Evolutionary conservation across 148 eudicot genomes (phyloP), one percentile per base, ranked within the genome.

Genomic region (Chenopodium album): DNA sequence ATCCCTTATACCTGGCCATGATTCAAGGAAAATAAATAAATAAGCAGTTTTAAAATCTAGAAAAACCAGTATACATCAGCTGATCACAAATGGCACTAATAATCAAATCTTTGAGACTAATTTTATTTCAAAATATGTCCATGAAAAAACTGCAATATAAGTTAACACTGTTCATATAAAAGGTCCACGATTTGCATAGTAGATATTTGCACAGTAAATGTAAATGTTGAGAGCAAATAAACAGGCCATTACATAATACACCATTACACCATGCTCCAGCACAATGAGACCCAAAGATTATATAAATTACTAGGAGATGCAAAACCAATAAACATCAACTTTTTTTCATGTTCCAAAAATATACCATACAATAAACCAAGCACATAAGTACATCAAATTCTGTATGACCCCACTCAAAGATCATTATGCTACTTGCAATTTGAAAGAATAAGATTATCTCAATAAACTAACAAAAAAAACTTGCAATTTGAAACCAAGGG

Each of bases 1-100:
- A 71, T 94, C 95, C 85, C 99, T 84, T 76, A 96, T 94, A 84
- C 99, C 99, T 95, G 89, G 65, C 80, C 80, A 80, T 71, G 12
- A 80, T 78, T 54, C 76, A 78, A 81, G 46, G 71, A 52, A 12
- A 76, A 32, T 32, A 71, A 3, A 63, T 31, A 76, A 52, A 65
- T 65, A 26, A 65, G 13, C 54, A 50, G 12, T 9, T 50, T 13
- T 50, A n/a, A 3, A 9, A n/a, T 0, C 26, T 32, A 6, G 10
- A 73, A 12, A 50, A 50, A 9, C 17, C 31, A 28, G 16, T 50
- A 74, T 26, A 37, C n/a, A 74, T 48, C 63, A 47, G 34, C n/a
- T 52, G 32, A 28, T 52, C 3, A 74, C 60, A 74, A 13, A 52
- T 52, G 7, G 2, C 41, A 74, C 77, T 28, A 48, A 13, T 11